These are phyloP conservation scores for Colletotrichum sp. DNA, from an alignment of 2,329 filamentous ascomycete genomes.

Conservation along the genomic window DNA sequence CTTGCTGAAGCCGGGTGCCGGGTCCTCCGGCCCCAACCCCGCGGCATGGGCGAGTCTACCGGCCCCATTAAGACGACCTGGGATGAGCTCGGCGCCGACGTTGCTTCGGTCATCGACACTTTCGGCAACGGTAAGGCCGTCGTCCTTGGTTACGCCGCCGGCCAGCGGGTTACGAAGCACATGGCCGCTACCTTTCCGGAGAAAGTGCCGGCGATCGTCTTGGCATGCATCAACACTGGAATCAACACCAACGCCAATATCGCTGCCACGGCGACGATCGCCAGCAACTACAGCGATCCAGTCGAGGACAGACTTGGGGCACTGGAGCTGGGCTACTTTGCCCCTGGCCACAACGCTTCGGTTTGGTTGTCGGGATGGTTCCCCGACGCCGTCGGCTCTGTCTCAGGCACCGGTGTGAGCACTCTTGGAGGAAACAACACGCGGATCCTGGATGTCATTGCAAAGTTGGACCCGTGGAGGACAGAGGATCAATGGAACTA, in stretches of 20 bases:
- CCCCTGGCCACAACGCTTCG: neutral
- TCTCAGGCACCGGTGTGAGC: accelerated
- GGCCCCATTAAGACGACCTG: neutral
- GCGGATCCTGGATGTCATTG: neutral
- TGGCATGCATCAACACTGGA: neutral
- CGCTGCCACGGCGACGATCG: neutral
- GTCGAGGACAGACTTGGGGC: neutral
- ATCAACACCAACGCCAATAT: neutral
- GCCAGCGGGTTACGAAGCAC: neutral
- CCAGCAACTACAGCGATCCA: neutral
- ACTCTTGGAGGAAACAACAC: neutral
- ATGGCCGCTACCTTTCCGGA: neutral
- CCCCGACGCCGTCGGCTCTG: neutral
- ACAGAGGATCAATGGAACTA: neutral
- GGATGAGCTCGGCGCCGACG: neutral
- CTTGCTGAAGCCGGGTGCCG: neutral
- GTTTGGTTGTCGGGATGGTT: neutral
- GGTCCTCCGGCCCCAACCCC: neutral
- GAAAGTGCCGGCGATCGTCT: neutral
- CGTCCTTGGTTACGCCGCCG: neutral
- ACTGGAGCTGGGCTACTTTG: neutral
- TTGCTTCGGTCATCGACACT: neutral
- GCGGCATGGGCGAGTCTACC: neutral
- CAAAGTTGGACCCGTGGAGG: neutral
- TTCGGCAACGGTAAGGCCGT: neutral